Conservation (phyloP, 129 eudicot genomes). For the Helianthus annuus region HanXRQr2.0-SUNRISE NC_035437.2:130343510-130344009, state of each 20-base stretch:
- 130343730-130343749: constrained; percentile 21
- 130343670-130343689: constrained; percentile 3
- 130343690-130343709: background rate
- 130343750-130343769: constrained; percentile 4
- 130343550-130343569: too few species aligned
- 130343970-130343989: constrained; percentile 3
- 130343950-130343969: constrained; percentile 6
- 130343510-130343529: too few species aligned
- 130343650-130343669: too few species aligned
- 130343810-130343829: constrained; percentile 1
- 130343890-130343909: too few species aligned
- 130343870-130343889: background rate
- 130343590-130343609: too few species aligned
- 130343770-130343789: background rate
- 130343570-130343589: too few species aligned
- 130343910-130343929: background rate
- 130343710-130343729: constrained; percentile 19
- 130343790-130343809: background rate
- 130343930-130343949: constrained; percentile 8
- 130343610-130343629: background rate
- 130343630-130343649: too few species aligned
- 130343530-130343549: too few species aligned
- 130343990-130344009: too few species aligned
- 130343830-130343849: constrained; percentile 1
- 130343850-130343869: background rate